Base-by-base conservation (phyloP, 176 grass and related monocot genomes). In the Poa pratensis region DNA sequence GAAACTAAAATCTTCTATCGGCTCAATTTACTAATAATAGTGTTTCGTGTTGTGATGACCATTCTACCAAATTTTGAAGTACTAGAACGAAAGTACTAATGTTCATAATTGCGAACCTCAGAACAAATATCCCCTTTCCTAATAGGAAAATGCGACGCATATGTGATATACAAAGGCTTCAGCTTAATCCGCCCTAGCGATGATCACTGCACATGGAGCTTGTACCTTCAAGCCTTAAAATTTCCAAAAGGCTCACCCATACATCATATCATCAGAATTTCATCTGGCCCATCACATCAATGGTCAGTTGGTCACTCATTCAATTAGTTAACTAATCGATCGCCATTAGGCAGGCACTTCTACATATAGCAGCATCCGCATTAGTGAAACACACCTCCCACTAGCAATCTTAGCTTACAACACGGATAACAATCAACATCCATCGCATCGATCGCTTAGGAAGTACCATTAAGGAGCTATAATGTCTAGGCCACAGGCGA, bases 401-500 rank as follows among this genome's bases (percentile, higher is more conserved):
- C 9, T 65, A 72, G 26, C 59, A 76, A 46, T 18, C 57, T 54
- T 82, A 81, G 70, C 51, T 89, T 75, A 50, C 58, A 80, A 61
- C 77, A 61, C 18, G 43, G 49, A n/a, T 43, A 59, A 4, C 8
- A 3, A 30, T 65, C 30, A 34, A 32, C 30, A 32, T 32, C 30
- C 30, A 32, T 32, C 30, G 30, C 30, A 32, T 32, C 34, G 2
- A 4, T 18, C 14, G 27, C 14, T 34, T 18, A 26, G 22, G 20
- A 37, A 37, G 30, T 18, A 82, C 6, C 57, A 80, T 28, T 24
- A 53, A 84, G 19, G 10, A 83, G 68, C 7, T 16, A 48, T 48
- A 82, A 94, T 94, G 94, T 84, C 91, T 45, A 94, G 86, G 89
- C 61, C 90, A 54, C 94, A 97, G 45, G 79, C 82, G 8, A 93